Conservation (phyloP, 305 asterid genomes). For the Withania somnifera region DNA sequence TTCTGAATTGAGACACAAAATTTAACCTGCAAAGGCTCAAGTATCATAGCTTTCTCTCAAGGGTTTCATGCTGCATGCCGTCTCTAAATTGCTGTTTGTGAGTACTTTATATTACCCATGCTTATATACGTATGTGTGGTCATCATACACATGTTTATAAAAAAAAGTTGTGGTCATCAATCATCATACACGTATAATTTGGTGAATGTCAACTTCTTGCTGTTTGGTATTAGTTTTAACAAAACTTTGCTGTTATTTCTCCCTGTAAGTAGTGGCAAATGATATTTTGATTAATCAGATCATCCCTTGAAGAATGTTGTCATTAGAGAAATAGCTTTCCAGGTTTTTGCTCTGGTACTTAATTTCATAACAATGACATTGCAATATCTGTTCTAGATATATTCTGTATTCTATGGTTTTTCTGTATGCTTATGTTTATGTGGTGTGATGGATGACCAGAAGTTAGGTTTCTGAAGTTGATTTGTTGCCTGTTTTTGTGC, state of each 20-base stretch:
- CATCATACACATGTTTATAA: not conserved
- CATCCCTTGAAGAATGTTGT: not conserved
- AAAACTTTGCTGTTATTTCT: not conserved
- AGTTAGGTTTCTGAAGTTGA: not conserved
- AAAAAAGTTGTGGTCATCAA: not conserved
- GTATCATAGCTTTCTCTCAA: not conserved
- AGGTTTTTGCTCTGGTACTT: not conserved
- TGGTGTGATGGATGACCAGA: not conserved
- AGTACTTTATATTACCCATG: not conserved
- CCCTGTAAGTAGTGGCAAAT: not conserved
- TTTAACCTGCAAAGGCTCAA: not conserved
- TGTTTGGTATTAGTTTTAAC: not conserved
- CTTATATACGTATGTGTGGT: not conserved
- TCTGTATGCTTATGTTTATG: not conserved
- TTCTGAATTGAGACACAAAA: not conserved
- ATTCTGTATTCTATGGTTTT: not conserved
- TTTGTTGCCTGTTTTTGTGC: constrained; percentile 1
- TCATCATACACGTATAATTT: not conserved
- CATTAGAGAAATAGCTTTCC: not conserved
- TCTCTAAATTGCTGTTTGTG: not conserved
- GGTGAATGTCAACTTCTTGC: not conserved
- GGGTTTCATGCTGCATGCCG: not conserved
- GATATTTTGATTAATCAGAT: not conserved
- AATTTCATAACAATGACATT: not conserved
- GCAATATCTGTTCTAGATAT: not conserved